Conservation (phyloP, 345 rosid species). For the Diplotaxis tenuifolia region DNA sequence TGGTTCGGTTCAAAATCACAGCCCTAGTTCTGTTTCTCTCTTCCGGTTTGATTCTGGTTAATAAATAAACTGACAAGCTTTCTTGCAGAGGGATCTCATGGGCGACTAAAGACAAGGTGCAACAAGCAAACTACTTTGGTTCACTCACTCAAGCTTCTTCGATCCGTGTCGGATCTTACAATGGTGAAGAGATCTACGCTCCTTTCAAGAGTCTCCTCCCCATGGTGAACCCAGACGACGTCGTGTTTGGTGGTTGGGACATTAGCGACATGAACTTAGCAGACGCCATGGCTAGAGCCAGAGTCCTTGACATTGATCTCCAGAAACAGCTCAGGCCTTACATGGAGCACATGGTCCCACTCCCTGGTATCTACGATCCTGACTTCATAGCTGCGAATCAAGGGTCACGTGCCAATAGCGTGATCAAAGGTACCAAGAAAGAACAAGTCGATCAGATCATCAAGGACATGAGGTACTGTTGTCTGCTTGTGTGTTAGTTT, state of each 20-base stretch:
- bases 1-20: no score
- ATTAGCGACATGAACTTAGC: slow-evolving; percentile 95
- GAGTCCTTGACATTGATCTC: slow-evolving; percentile 81
- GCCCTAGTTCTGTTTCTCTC: no score
- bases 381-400: slow-evolving; percentile 99
- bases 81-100: slow-evolving; percentile 84
- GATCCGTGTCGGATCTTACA: slow-evolving; percentile 88
- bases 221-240: slow-evolving; percentile 91
- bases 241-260: slow-evolving; percentile 99
- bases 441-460: slow-evolving; percentile 78
- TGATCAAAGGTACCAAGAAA: slow-evolving; percentile 83
- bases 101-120: slow-evolving; percentile 98
- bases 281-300: slow-evolving; percentile 96
- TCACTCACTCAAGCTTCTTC: slow-evolving; percentile 92
- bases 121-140: slow-evolving; percentile 95
- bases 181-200: slow-evolving; percentile 97
- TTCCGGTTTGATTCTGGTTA: not conserved
- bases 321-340: slow-evolving; percentile 94
- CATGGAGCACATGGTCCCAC: slow-evolving; percentile 93
- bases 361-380: slow-evolving; percentile 80
- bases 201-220: slow-evolving; percentile 98
- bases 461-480: slow-evolving; percentile 73
- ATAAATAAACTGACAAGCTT: not conserved
- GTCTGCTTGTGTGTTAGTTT: not conserved
- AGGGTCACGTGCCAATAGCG: slow-evolving; percentile 83